phyloP scores from a whole-genome alignment of 2,329 filamentous ascomycete genomes.

The Cytospora schulzeri region DNA sequence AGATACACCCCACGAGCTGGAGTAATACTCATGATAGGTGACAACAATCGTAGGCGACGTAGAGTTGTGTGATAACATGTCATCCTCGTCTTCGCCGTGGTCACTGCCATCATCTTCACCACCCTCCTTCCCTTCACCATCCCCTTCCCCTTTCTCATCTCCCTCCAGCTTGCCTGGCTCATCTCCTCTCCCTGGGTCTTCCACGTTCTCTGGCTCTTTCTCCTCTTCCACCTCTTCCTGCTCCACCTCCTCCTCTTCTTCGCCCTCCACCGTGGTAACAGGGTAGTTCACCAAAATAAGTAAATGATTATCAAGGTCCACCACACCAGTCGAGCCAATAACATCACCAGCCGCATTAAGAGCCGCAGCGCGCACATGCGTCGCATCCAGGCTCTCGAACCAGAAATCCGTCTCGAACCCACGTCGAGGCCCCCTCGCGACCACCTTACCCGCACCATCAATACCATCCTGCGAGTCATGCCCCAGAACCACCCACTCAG shows the following conservation, averaged over 20 bases:
- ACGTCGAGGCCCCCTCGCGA: slow-evolving; percentile 16
- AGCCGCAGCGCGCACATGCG: slow-evolving; percentile 26
- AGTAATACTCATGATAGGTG: background rate
- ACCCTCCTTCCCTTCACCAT: background rate
- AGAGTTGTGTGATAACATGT: no score
- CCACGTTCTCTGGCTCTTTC: background rate
- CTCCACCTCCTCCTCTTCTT: background rate
- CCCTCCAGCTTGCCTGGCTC: background rate
- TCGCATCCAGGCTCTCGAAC: background rate
- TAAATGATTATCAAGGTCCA: slow-evolving; percentile 13
- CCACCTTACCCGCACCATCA: slow-evolving; percentile 21
- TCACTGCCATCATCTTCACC: background rate
- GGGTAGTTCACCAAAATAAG: background rate
- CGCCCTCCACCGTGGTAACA: slow-evolving; percentile 1
- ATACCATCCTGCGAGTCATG: slow-evolving; percentile 16
- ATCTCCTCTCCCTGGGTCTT: background rate
- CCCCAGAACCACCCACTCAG: slow-evolving; percentile 20
- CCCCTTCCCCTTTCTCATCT: background rate
- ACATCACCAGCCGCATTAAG: slow-evolving; percentile 23
- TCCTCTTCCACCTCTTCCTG: background rate
- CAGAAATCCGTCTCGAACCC: slow-evolving; percentile 17
- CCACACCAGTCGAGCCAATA: slow-evolving; percentile 26
- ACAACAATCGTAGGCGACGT: background rate
- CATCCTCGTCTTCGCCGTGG: background rate
- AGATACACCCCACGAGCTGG: background rate